Conservation (phyloP, 2,329 filamentous ascomycete species). For the Fusarium armeniacum region DNA sequence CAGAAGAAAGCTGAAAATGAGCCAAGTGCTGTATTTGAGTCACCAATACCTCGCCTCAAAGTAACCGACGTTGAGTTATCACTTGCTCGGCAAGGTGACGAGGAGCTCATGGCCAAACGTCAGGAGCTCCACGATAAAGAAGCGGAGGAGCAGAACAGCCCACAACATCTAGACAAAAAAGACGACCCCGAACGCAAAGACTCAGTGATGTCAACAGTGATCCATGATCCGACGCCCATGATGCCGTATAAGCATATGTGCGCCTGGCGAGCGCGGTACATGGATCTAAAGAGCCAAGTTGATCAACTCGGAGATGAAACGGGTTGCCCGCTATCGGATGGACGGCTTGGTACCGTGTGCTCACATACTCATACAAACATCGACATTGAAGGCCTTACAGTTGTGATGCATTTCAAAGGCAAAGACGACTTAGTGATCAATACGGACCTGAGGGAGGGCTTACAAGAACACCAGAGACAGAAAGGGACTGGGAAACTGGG, state of each 20-base stretch:
- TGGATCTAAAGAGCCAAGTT: slow-evolving; percentile 58
- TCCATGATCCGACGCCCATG: slow-evolving; percentile 54
- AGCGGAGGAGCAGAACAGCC: slow-evolving; percentile 10
- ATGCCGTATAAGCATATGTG: slow-evolving; percentile 59
- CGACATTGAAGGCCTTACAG: slow-evolving; percentile 64
- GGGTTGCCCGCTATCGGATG: slow-evolving; percentile 40
- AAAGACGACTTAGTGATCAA: slow-evolving; percentile 67
- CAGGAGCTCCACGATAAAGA: slow-evolving; percentile 13
- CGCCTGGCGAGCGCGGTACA: slow-evolving; percentile 59
- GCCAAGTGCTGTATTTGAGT: slow-evolving; percentile 14
- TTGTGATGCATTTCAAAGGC: slow-evolving; percentile 64
- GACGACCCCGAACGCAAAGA: slow-evolving; percentile 21
- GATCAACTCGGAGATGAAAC: slow-evolving; percentile 59
- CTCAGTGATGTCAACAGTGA: slow-evolving; percentile 38
- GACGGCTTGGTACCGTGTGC: slow-evolving; percentile 34
- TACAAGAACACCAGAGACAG: slow-evolving; percentile 46
- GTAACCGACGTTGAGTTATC: slow-evolving; percentile 51
- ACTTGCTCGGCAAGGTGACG: slow-evolving; percentile 44
- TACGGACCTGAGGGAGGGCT: slow-evolving; percentile 58
- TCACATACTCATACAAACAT: slow-evolving; percentile 54
- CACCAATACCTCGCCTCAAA: slow-evolving; percentile 43
- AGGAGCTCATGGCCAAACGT: slow-evolving; percentile 35
- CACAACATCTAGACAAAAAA: slow-evolving; percentile 9
- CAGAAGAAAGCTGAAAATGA: slow-evolving; percentile 1
- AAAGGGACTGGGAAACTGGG: slow-evolving; percentile 5